These are phyloP conservation scores for Rhizophagus clarus DNA, from an alignment of 192 early-diverging fungal species.

Conservation along the genomic window DNA sequence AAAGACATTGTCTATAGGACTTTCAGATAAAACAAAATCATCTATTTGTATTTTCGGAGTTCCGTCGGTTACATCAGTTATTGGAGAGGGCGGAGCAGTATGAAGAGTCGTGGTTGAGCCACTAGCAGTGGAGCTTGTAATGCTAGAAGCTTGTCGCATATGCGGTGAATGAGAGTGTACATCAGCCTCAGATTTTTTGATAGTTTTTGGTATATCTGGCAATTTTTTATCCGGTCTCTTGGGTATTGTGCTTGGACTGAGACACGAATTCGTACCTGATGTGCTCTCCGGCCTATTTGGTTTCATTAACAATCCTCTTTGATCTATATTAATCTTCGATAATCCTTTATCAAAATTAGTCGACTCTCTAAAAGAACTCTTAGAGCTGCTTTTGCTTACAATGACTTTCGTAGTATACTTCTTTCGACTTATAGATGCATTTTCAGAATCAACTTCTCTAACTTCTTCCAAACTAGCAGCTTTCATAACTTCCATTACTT, in stretches of 20 bases:
- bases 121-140: conserved; percentile 31
- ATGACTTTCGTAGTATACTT: background rate
- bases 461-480: background rate
- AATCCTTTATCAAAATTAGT: background rate
- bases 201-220: conserved; percentile 20
- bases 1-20: background rate
- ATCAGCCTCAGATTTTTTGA: background rate
- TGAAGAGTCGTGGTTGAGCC: conserved; percentile 29
- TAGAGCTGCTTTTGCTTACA: background rate
- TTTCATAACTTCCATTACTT: background rate
- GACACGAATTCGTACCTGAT: conserved; percentile 20
- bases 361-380: background rate
- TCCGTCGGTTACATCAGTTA: background rate
- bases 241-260: conserved; percentile 21
- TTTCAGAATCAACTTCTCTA: background rate
- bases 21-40: background rate
- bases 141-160: conserved; percentile 28
- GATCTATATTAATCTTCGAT: background rate
- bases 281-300: background rate
- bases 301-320: conserved; percentile 11
- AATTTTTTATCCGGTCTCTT: conserved; percentile 34
- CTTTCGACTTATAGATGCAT: background rate
- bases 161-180: conserved; percentile 18
- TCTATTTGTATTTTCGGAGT: conserved; percentile 24
- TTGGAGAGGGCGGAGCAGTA: conserved; percentile 31